Evolutionary conservation across 208 protist genomes (phyloP).

Genomic region (Ichthyophonus hoferi): DNA sequence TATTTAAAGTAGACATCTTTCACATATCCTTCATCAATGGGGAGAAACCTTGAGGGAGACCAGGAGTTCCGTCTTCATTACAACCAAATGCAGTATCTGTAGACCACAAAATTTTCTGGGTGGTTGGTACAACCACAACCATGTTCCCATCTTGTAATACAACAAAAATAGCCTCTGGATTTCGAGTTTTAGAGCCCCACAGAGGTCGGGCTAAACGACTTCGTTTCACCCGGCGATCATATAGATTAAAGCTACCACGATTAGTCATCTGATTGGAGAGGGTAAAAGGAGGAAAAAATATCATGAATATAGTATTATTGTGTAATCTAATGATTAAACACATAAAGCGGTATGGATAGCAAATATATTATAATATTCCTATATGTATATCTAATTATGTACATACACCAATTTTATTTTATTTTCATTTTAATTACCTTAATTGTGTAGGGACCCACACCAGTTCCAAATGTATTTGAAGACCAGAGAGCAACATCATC

Average conservation of each 20-base stretch:
- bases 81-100: not conserved
- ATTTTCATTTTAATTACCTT: too few relatives aligned
- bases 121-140: not conserved
- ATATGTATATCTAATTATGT: too few relatives aligned
- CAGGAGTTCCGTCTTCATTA: not conserved
- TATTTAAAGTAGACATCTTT: too few relatives aligned
- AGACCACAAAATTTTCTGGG: not conserved
- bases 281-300: too few relatives aligned
- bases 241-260: not conserved
- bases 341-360: too few relatives aligned
- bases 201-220: not conserved
- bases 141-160: not conserved
- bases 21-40: too few relatives aligned
- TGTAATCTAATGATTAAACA: too few relatives aligned
- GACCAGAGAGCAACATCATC: not conserved
- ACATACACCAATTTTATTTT: too few relatives aligned
- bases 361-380: too few relatives aligned
- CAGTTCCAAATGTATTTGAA: not conserved
- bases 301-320: too few relatives aligned
- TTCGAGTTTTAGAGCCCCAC: not conserved
- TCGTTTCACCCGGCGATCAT: not conserved
- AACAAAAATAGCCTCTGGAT: not conserved
- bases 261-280: too few relatives aligned
- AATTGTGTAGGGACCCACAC: not conserved
- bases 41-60: not conserved